Base-by-base conservation (phyloP, 306 rosid genomes). In the Quercus parvula region DNA sequence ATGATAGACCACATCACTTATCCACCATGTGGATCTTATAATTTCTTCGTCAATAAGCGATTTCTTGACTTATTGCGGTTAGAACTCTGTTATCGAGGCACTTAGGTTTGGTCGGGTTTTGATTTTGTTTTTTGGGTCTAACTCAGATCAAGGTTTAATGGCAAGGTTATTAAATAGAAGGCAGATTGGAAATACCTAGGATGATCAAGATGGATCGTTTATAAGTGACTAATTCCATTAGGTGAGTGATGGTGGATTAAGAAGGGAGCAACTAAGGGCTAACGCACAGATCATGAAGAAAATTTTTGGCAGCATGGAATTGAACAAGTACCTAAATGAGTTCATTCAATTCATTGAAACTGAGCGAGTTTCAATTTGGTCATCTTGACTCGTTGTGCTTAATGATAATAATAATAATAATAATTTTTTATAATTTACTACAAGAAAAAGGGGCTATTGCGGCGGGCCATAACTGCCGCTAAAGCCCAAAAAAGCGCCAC, bases 41-140 rank as follows among this genome's bases (percentile, higher is more conserved):
- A 24, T 24, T 24, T 24, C 24, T 24, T 74, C 78, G 51, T 83
- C 89, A 19, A 75, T 83, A 0, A 85, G 91, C 11, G 89, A 83
- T 4, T 88, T 84, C 71, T 64, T 88, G 76, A 88, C 86, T 51
- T 87, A 88, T 72, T 85, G 87, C 3, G 87, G 89, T 55, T 88
- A 86, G 91, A 81, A 85, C 83, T 88, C 91, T 35, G 71, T 88
- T 68, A 70, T 83, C 18, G 91, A 88, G 75, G 89, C 86, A 14
- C 86, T 88, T 10, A 81, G 79, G 28, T 78, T 62, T 0, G 89
- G 89, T 22, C 73, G 84, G 70, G 84, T 75, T 38, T 74, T 88
- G 87, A 70, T 88, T 28, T 8, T 88, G 0, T 77, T 85, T 9
- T 87, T 87, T 0, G 57, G 81, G 19, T 11, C 81, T 27, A 88